Evolutionary conservation across 495 filamentous ascomycete species (phyloP), one percentile per base, ranked within the genome.

Genomic region (Extremus antarcticus): DNA sequence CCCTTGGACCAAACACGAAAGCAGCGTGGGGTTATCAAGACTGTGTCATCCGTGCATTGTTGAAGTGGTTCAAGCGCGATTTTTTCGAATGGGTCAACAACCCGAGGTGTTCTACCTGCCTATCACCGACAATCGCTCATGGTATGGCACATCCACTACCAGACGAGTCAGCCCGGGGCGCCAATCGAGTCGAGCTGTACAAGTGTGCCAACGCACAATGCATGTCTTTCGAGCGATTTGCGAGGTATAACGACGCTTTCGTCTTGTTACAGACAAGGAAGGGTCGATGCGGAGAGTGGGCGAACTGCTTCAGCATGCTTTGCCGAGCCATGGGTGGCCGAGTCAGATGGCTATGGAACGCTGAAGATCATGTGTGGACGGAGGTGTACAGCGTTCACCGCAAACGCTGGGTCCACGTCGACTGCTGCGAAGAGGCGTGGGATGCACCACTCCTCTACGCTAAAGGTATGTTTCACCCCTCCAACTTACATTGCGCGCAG

Each of bases 61-160:
- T 96, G 55, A 90, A 90, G 70, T 99, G 92, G 94, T 99, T 96
- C 74, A 91, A 88, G 71, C 77, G 85, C 47, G 80, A 83, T 10
- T 98, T 97, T 72, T 99, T 99, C 73, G 81, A 85, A 53, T 99
- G 88, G 79, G 87, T 99, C 62, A 94, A 95, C 71, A 96, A 97
- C 64, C 92, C 92, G 0, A 77, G 82, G 21, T 99, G 92, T 71
- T 77, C 84, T 9, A 70, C 74, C 21, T 99, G 92, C 66, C 70
- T 80, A 53, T 85, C 81, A 51, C 88, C 90, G n/a, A 97, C 92
- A 0, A 78, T 87, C 47, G 81, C 82, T 3, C 78, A 82, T 51
- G 91, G 90, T 40, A 83, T 85, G 76, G 86, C 88, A 0, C 80
- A 86, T 9, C 90, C 94, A 3, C 84, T 82, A 1, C 85, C 86